These are phyloP conservation scores for Rhizopogon salebrosus DNA, from an alignment of 768 basidiomycete species.

Conservation along the genomic window DNA sequence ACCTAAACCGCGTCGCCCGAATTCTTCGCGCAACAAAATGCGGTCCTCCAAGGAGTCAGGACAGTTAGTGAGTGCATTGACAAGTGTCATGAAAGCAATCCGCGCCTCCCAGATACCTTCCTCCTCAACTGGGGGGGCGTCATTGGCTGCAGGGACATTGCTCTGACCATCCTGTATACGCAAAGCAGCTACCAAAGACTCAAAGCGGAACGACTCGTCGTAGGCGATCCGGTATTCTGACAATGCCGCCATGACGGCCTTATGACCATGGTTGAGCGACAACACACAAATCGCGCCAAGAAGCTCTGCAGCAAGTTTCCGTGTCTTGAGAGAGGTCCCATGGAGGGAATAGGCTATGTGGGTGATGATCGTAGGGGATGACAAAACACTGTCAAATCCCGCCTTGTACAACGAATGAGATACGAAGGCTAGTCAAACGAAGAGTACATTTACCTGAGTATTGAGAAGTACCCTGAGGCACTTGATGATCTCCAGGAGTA, in stretches of 20 bases:
- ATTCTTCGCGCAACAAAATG: conserved; percentile 75
- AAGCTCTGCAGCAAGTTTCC: conserved; percentile 67
- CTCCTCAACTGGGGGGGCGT: conserved; percentile 37
- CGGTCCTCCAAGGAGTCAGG: conserved; percentile 77
- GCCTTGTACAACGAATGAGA: conserved; percentile 34
- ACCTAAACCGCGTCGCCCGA: conserved; percentile 75
- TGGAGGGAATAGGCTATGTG: conserved; percentile 71
- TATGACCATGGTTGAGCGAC: conserved; percentile 65
- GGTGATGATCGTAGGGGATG: conserved; percentile 59
- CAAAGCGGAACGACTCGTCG: conserved; percentile 76
- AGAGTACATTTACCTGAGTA: conserved; percentile 56
- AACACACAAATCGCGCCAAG: conserved; percentile 82
- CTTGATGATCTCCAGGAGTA: conserved; percentile 69
- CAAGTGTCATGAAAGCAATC: conserved; percentile 65
- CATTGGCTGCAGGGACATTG: conserved; percentile 27
- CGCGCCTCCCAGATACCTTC: conserved; percentile 81
- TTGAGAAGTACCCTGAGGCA: conserved; percentile 82
- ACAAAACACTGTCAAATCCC: conserved; percentile 66
- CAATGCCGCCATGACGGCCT: conserved; percentile 67
- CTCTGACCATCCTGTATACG: conserved; percentile 43
- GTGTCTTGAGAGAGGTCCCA: conserved; percentile 59
- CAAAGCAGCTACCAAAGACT: conserved; percentile 63
- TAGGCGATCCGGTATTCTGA: conserved; percentile 73
- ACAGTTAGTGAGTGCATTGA: conserved; percentile 76
- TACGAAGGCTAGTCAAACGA: conserved; percentile 4